Base-by-base conservation (phyloP, 495 filamentous ascomycete genomes). In the Chlorociboria aeruginascens region DNA sequence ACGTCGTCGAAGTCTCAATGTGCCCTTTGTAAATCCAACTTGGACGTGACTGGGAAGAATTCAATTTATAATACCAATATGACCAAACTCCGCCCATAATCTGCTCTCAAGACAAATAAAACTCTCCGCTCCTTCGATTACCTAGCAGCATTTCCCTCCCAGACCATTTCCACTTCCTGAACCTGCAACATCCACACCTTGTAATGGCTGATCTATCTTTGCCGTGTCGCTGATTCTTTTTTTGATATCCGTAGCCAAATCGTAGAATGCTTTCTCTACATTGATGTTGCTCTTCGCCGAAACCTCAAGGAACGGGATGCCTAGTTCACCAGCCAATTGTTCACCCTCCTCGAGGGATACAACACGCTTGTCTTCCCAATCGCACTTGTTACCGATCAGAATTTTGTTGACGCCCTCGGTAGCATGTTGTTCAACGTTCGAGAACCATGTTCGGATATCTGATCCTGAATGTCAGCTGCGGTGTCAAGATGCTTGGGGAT, bases 361-460 rank as follows among this genome's bases (percentile, higher is more conserved):
- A 13, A 81, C 85, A 52, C 93, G 78, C 73, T 97, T 99, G 67
- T 99, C 92, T 68, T 97, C 90, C 93, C 93, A 97, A 69, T 99
- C 92, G 68, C 92, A 98, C 69, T 99, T 99, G 74, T 99, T 99
- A 58, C 92, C 92, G 50, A 99, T 95, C 42, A 99, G 81, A 59
- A 99, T 97, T 73, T 97, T 99, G 80, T 97, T 95, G 55, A 99
- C 92, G 54, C 93, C 93, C 69, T 97, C 92, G 50, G 89, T 96
- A 41, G 93, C 92, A 69, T 99, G 93, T 65, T 97, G 90, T 63
- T 98, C 92, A 45, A 98, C 92, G 70, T 98, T 96, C 54, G 87
- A 89, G 65, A 98, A 98, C 92, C 92, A 98, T 46, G 92, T 96
- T 57, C 87, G 83, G 65, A 99, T 97, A 63, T 99, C 92, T 99